These are phyloP conservation scores for Trametes elegans DNA, from an alignment of 768 basidiomycete genomes.

Conservation along the genomic window DNA sequence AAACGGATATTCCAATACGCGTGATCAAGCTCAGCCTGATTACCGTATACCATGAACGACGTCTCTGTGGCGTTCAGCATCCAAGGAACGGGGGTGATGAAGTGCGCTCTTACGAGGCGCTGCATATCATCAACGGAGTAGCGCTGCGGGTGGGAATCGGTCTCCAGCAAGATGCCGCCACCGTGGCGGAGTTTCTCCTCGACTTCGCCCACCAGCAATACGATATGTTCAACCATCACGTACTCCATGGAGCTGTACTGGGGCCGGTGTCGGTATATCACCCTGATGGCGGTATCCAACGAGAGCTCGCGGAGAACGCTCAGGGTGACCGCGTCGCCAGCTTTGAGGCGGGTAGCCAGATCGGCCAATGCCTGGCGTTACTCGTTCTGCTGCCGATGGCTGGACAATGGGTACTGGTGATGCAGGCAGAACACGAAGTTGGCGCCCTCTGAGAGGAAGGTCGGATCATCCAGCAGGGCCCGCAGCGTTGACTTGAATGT, in stretches of 20 bases:
- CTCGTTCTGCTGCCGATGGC: too few relatives aligned
- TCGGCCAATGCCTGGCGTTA: neutral
- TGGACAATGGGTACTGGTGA: constrained; percentile 34
- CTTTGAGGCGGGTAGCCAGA: constrained; percentile 8
- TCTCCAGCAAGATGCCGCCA: neutral
- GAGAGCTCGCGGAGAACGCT: neutral
- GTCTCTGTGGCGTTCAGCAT: neutral
- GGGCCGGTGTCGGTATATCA: neutral
- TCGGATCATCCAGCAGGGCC: constrained; percentile 31
- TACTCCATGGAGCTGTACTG: neutral
- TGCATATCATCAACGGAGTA: neutral
- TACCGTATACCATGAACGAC: constrained; percentile 7
- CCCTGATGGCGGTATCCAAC: neutral
- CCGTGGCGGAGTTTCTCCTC: neutral
- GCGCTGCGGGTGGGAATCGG: neutral
- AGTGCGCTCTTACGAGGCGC: neutral
- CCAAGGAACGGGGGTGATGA: neutral
- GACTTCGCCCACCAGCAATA: neutral
- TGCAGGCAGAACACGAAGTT: constrained; percentile 39
- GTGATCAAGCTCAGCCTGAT: neutral
- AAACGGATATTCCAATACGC: constrained; percentile 6
- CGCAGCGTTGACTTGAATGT: constrained; percentile 18
- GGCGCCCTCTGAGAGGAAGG: constrained; percentile 40
- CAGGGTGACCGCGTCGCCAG: constrained; percentile 7
- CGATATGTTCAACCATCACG: constrained; percentile 2